phyloP scores from a whole-genome alignment of 108 stramenopile species.

The Skeletonema menzelii region DNA sequence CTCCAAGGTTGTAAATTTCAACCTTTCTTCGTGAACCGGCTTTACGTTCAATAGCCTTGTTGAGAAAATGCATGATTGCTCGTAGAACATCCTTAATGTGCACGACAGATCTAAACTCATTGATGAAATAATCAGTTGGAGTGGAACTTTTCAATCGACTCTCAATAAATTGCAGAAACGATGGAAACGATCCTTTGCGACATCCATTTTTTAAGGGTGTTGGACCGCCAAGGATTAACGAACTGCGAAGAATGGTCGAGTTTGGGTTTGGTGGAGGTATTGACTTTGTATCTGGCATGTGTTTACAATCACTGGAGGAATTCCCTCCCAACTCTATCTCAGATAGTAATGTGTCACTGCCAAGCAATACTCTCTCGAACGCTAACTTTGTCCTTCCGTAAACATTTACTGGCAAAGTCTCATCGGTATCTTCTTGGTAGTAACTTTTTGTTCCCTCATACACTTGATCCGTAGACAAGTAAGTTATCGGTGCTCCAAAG shows the following conservation, averaged over 20 bases:
- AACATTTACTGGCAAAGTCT: conserved; percentile 57
- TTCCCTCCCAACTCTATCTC: conserved; percentile 18
- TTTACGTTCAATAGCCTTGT: background rate
- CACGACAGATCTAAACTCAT: conserved; percentile 69
- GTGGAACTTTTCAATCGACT: conserved; percentile 27
- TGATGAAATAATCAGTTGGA: conserved; percentile 46
- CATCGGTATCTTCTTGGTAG: conserved; percentile 49
- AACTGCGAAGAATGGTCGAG: conserved; percentile 57
- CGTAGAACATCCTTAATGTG: conserved; percentile 48
- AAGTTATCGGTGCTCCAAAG: conserved; percentile 37
- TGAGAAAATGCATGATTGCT: conserved; percentile 45
- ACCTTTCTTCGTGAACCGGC: background rate
- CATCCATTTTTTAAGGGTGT: conserved; percentile 54
- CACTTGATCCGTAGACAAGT: conserved; percentile 86
- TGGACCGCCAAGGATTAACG: conserved; percentile 70
- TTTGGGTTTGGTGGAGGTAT: background rate
- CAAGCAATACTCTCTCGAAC: conserved; percentile 54
- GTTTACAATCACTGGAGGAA: background rate
- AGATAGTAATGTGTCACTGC: background rate
- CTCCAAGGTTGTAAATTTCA: conserved; percentile 72
- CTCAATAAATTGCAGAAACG: conserved; percentile 77
- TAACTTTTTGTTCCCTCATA: conserved; percentile 59
- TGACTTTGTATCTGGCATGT: background rate
- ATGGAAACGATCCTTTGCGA: conserved; percentile 25
- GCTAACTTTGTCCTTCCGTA: conserved; percentile 69